Conservation (phyloP, 371 early-diverging fungal genomes). For the Mortierella sp. region DNA sequence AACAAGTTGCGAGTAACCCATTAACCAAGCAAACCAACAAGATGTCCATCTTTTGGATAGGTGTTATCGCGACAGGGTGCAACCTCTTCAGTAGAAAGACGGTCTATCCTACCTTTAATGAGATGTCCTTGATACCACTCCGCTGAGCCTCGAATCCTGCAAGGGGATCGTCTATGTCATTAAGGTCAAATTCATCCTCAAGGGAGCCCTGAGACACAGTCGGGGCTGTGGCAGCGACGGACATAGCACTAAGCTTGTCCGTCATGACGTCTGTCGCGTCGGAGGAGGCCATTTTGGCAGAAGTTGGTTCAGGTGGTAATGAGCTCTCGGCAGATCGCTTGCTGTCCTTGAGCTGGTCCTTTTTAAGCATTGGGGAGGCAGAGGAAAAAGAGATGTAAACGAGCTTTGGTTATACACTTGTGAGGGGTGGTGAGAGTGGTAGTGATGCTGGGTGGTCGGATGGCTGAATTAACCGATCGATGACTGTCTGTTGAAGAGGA, state of each 20-base stretch:
- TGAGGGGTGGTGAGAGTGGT: not conserved
- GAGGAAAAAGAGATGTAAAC: not conserved
- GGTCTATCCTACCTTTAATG: slow-evolving; percentile 30
- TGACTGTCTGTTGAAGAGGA: no score
- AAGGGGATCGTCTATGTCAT: slow-evolving; percentile 52
- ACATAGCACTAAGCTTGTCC: slow-evolving; percentile 23
- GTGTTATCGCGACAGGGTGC: no score
- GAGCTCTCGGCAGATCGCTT: slow-evolving; percentile 35
- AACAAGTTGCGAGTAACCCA: no score
- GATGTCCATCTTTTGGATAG: no score
- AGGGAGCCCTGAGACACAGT: slow-evolving; percentile 1
- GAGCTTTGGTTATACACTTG: not conserved
- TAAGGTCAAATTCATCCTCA: slow-evolving; percentile 46
- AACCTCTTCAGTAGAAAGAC: no score
- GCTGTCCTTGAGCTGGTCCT: slow-evolving; percentile 46
- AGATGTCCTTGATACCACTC: slow-evolving; percentile 48
- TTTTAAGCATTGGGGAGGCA: slow-evolving; percentile 36
- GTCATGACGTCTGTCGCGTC: slow-evolving; percentile 3
- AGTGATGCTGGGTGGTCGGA: not conserved
- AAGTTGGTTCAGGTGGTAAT: slow-evolving; percentile 19
- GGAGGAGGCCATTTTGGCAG: not conserved
- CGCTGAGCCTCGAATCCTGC: slow-evolving; percentile 53
- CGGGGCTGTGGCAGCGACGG: not conserved
- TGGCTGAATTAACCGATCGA: no score
- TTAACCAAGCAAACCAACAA: no score